Evolutionary conservation across 1,139 yeast species (phyloP), one percentile per base, ranked within the genome.

Genomic region (Trichomonascaceae sp.): DNA sequence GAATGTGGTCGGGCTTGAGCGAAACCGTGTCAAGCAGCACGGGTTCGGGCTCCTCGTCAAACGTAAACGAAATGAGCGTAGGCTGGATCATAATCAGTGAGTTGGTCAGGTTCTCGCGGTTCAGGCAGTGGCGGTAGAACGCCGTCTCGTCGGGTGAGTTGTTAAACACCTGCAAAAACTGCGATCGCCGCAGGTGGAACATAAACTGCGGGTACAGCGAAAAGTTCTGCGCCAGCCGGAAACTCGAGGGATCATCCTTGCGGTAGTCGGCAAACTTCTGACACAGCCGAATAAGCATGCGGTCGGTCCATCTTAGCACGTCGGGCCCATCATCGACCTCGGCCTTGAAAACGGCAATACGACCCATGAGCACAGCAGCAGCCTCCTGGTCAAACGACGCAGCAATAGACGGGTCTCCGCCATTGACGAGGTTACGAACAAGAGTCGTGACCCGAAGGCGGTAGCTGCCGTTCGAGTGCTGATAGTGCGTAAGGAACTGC

Each of bases 131-230:
- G 56, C 96, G 76, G 63, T 87, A 87, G 59, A 85, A 89, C 26
- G 97, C 96, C 35, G 98, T 87, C 66, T 89, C 98, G 65, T 89
- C 98, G 1, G 98, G 98, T 14, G 97, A 87, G 60, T 89, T 87
- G 62, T 89, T 89, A 67, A 89, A 89, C 36, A 87, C 96, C 58
- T 87, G 95, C 56, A 89, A 67, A 60, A 89, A 89, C 62, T 87
- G 97, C 2, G 96, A 84, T 61, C 98, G 77, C 65, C 98, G 79
- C 62, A 89, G 70, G 57, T 89, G 93, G 61, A 82, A 89, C 64
- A 89, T 82, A 54, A 89, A 89, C 61, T 89, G 97, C 30, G 98
- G 98, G 55, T 82, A 81, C 74, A 85, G 62, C 17, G 92, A 76
- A 57, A 79, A 87, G 47, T 77, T 71, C 39, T 76, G 76, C 0